These are phyloP conservation scores for Sugiyamaella neomexicana DNA, from an alignment of 1,139 yeast genomes.

Conservation along the genomic window DNA sequence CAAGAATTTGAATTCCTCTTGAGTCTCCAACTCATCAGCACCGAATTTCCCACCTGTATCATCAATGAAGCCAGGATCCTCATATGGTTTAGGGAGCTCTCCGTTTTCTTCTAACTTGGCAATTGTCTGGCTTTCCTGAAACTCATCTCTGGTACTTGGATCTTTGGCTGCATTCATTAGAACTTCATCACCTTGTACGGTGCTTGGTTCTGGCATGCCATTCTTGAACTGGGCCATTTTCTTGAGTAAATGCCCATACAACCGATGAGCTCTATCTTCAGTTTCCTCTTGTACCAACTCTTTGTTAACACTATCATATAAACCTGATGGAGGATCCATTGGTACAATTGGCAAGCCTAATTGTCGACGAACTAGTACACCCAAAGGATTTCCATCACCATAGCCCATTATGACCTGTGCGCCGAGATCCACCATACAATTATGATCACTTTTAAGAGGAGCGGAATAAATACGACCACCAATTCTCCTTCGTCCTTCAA, in stretches of 20 bases:
- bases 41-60: slow-evolving; percentile 25
- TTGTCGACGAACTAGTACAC: slow-evolving; percentile 44
- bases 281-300: slow-evolving; percentile 34
- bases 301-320: slow-evolving; percentile 40
- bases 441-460: slow-evolving; percentile 35
- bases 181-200: slow-evolving; percentile 43
- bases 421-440: slow-evolving; percentile 43
- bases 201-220: slow-evolving; percentile 38
- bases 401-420: slow-evolving; percentile 46
- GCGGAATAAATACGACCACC: slow-evolving; percentile 49
- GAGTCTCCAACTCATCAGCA: slow-evolving; percentile 29
- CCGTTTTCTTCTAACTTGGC: slow-evolving; percentile 41
- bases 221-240: slow-evolving; percentile 41
- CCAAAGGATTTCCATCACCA: slow-evolving; percentile 47
- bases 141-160: slow-evolving; percentile 36
- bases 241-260: slow-evolving; percentile 43
- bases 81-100: slow-evolving; percentile 36
- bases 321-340: slow-evolving; percentile 37
- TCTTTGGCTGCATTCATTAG: slow-evolving; percentile 42
- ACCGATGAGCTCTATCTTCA: slow-evolving; percentile 40
- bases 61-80: slow-evolving; percentile 35
- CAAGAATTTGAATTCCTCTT: slow-evolving; percentile 38
- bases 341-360: slow-evolving; percentile 44
- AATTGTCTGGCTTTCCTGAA: slow-evolving; percentile 36
- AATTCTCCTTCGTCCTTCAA: slow-evolving; percentile 45